These are phyloP conservation scores for Talaromyces sp. DNA, from an alignment of 2,329 filamentous ascomycete genomes.

Conservation along the genomic window DNA sequence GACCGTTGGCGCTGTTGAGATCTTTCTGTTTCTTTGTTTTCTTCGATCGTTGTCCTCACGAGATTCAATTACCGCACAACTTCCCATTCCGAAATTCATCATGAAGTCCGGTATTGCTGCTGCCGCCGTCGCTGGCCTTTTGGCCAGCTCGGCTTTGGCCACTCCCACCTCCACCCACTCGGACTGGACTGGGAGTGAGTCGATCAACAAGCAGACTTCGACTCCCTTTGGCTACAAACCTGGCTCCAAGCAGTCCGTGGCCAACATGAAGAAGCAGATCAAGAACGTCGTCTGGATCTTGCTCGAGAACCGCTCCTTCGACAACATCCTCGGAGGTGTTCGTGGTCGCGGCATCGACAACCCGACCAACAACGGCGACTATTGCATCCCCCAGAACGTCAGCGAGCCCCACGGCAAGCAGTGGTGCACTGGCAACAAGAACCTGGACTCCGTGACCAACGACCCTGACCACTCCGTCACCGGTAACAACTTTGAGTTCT, in stretches of 20 bases:
- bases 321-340: slow-evolving; percentile 45
- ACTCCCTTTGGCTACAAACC: slow-evolving; percentile 23
- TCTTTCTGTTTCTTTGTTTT: neutral
- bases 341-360: slow-evolving; percentile 40
- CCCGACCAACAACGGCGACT: slow-evolving; percentile 42
- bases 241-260: slow-evolving; percentile 30
- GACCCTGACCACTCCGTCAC: slow-evolving; percentile 43
- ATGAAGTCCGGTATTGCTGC: slow-evolving; percentile 18
- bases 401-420: slow-evolving; percentile 27
- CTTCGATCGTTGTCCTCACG: neutral
- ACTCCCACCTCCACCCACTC: slow-evolving; percentile 9
- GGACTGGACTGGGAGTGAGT: slow-evolving; percentile 6
- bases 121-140: slow-evolving; percentile 14
- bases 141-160: slow-evolving; percentile 16
- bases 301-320: slow-evolving; percentile 46
- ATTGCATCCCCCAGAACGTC: slow-evolving; percentile 42
- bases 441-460: slow-evolving; percentile 41
- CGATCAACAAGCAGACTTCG: slow-evolving; percentile 2
- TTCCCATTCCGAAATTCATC: slow-evolving; percentile 44
- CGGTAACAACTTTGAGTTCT: slow-evolving; percentile 47
- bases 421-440: slow-evolving; percentile 34
- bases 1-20: neutral
- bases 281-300: slow-evolving; percentile 37
- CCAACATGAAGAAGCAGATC: slow-evolving; percentile 34
- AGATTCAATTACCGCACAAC: neutral